These are phyloP conservation scores for Fusarium virguliforme DNA, from an alignment of 2,329 filamentous ascomycete genomes.

Conservation along the genomic window DNA sequence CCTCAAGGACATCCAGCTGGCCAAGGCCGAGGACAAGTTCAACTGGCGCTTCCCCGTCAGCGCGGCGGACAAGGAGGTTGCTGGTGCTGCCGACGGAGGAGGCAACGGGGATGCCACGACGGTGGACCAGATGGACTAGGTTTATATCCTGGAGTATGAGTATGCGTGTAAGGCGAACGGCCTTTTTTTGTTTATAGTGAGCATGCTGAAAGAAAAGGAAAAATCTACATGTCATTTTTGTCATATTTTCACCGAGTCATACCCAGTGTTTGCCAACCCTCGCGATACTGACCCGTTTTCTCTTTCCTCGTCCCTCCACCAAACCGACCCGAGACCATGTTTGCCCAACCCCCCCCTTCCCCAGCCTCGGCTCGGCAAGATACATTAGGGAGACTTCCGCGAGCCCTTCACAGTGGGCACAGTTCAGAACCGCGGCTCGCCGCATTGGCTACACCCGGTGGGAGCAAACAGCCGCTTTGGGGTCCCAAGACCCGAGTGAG, in stretches of 20 bases:
- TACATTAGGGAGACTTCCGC: neutral
- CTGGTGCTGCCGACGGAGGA: constrained; percentile 40
- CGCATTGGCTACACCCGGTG: constrained; percentile 25
- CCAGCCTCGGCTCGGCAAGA: constrained; percentile 31
- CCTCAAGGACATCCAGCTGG: constrained; percentile 88
- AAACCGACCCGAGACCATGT: constrained; percentile 36
- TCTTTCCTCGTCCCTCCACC: constrained; percentile 28
- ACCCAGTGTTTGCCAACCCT: constrained; percentile 3
- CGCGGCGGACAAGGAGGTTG: constrained; percentile 63
- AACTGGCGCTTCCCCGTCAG: constrained; percentile 75
- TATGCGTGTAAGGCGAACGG: constrained; percentile 17
- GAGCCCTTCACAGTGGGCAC: constrained; percentile 24
- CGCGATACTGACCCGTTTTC: constrained; percentile 41
- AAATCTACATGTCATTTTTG: neutral
- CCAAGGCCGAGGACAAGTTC: constrained; percentile 82
- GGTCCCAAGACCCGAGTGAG: constrained; percentile 39
- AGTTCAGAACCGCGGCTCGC: constrained; percentile 27
- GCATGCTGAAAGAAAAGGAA: neutral
- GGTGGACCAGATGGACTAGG: constrained; percentile 56
- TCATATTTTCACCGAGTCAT: neutral
- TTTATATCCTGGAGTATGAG: neutral
- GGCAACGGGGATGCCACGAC: constrained; percentile 49
- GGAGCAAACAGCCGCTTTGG: constrained; percentile 39
- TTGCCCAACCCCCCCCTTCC: constrained; percentile 19
- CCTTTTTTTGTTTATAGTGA: constrained; percentile 20